Evolutionary conservation across 345 rosid species (phyloP).

Genomic region (Bruguiera parviflora): DNA sequence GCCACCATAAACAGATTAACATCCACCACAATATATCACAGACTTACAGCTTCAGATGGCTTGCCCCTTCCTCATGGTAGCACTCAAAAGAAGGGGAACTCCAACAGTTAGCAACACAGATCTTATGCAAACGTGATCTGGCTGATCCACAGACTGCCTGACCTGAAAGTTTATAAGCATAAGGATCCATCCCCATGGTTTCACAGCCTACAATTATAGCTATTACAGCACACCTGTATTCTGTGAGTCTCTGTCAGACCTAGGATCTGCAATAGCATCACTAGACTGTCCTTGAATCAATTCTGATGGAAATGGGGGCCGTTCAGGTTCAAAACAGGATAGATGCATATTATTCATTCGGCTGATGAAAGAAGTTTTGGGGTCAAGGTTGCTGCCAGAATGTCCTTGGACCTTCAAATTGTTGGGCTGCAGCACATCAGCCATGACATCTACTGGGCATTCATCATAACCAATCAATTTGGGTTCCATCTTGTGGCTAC

Average conservation of each 20-base stretch:
- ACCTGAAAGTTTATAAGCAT: constrained; percentile 31
- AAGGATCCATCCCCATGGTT: neutral
- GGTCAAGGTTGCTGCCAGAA: constrained; percentile 10
- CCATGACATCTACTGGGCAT: constrained; percentile 47
- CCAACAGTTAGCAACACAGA: constrained; percentile 68
- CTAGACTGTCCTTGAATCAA: constrained; percentile 17
- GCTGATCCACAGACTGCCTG: constrained; percentile 40
- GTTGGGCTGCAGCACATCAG: constrained; percentile 24
- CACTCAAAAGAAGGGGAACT: constrained; percentile 66
- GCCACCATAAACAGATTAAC: neutral
- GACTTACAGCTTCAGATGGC: constrained; percentile 73
- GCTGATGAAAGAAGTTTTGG: constrained; percentile 12
- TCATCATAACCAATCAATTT: constrained; percentile 79
- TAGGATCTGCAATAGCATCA: constrained; percentile 10
- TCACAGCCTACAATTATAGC: neutral
- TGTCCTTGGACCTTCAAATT: constrained; percentile 29
- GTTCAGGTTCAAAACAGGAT: constrained; percentile 22
- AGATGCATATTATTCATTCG: constrained; percentile 14
- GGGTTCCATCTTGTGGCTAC: constrained; percentile 47
- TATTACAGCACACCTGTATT: constrained; percentile 23
- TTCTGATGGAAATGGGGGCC: constrained; percentile 16
- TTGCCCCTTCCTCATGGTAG: constrained; percentile 65
- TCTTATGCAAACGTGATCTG: constrained; percentile 55
- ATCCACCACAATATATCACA: neutral
- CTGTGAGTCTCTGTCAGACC: constrained; percentile 2